Conservation (phyloP, 2,329 filamentous ascomycete genomes). For the Paraphoma chrysanthemicola region DNA sequence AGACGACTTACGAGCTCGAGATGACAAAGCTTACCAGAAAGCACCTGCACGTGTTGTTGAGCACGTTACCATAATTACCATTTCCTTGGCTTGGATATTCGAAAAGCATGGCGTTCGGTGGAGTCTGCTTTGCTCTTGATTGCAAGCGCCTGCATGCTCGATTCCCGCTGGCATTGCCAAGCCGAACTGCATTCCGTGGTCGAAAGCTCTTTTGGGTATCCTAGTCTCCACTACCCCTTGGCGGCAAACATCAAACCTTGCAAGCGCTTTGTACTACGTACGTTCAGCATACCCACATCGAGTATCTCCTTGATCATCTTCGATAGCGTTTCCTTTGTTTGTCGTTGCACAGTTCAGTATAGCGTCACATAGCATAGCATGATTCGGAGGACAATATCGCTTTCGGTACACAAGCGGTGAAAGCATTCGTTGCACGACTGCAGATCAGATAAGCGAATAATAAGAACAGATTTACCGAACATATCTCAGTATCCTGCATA, state of each 20-base stretch:
- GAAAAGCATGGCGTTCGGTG: slow-evolving; percentile 31
- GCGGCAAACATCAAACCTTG: slow-evolving; percentile 20
- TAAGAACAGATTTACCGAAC: slow-evolving; percentile 10
- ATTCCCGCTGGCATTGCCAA: too few species aligned
- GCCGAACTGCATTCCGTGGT: too few species aligned
- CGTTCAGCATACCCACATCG: slow-evolving; percentile 21
- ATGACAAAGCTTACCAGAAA: slow-evolving; percentile 16
- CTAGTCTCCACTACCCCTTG: slow-evolving; percentile 14
- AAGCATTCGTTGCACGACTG: slow-evolving; percentile 1
- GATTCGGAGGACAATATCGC: not conserved
- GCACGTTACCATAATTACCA: not conserved
- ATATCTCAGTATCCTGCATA: slow-evolving; percentile 7
- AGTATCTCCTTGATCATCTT: slow-evolving; percentile 18
- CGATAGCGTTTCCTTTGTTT: slow-evolving; percentile 19
- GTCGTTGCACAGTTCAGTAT: slow-evolving; percentile 10
- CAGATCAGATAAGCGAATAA: slow-evolving; percentile 18
- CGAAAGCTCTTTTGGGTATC: not conserved
- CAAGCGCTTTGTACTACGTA: slow-evolving; percentile 34
- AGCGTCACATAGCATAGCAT: slow-evolving; percentile 12
- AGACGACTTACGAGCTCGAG: slow-evolving; percentile 31
- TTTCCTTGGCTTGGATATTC: slow-evolving; percentile 15
- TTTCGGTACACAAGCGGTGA: slow-evolving; percentile 9
- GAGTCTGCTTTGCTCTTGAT: slow-evolving; percentile 1
- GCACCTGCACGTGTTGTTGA: slow-evolving; percentile 8
- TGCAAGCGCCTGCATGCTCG: not conserved